Evolutionary conservation across 2,329 filamentous ascomycete genomes (phyloP).

Genomic region (Sclerotinia subarctica): DNA sequence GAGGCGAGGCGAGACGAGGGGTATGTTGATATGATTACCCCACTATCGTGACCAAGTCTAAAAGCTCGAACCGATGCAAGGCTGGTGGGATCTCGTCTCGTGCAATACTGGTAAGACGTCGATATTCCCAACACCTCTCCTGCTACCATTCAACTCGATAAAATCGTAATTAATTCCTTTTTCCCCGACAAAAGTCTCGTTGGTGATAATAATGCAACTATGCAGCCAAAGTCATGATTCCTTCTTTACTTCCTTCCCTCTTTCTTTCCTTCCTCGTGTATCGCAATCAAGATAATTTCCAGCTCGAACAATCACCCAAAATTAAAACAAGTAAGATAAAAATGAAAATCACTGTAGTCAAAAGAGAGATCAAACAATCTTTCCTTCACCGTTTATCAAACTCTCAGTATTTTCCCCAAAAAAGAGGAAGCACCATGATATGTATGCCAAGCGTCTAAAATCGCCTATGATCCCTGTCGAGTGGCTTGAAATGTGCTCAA

Average conservation of each 20-base stretch:
- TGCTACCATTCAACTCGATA: neutral
- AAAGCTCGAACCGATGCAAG: neutral
- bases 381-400: neutral
- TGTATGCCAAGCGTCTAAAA: slow-evolving; percentile 6
- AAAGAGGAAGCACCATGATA: neutral
- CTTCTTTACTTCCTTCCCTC: neutral
- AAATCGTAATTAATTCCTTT: too few relatives aligned
- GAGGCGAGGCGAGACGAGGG: neutral
- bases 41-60: neutral
- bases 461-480: neutral
- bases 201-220: slow-evolving; percentile 10
- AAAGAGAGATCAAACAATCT: neutral
- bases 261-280: neutral
- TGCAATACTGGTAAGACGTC: too few relatives aligned
- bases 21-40: neutral
- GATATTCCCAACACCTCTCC: neutral
- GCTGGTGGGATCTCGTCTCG: too few relatives aligned
- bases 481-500: slow-evolving; percentile 25
- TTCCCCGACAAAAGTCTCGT: neutral
- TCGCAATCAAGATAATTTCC: neutral
- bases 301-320: neutral
- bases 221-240: neutral
- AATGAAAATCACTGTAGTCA: neutral
- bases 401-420: neutral
- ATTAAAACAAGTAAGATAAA: too few relatives aligned